phyloP scores from a whole-genome alignment of 306 rosid species.

The Sicyos baderoa region DNA sequence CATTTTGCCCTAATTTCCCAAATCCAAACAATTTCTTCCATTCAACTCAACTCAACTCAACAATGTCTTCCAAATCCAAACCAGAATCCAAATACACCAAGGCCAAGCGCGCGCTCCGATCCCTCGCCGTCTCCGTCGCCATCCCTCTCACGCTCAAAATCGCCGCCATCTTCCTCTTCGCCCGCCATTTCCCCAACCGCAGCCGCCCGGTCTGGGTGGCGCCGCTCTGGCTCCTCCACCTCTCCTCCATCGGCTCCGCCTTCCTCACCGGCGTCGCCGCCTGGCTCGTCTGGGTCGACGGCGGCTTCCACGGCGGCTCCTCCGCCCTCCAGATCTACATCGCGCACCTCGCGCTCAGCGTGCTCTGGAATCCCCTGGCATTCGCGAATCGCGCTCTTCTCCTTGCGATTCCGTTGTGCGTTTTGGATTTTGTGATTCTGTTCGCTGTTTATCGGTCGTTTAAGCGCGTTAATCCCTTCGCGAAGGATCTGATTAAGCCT shows the following conservation, averaged over 20 bases:
- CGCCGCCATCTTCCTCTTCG: constrained; percentile 30
- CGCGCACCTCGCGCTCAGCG: constrained; percentile 36
- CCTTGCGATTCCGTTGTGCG: constrained; percentile 30
- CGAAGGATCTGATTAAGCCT: constrained; percentile 46
- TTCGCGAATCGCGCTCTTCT: constrained; percentile 31
- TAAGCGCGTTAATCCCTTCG: constrained; percentile 42
- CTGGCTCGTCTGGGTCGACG: constrained; percentile 79
- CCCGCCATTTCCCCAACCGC: constrained; percentile 26
- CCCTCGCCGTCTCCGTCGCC: constrained; percentile 37
- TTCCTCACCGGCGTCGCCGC: constrained; percentile 53
- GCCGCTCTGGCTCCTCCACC: constrained; percentile 52
- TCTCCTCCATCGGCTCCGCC: constrained; percentile 38
- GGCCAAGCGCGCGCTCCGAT: constrained; percentile 41
- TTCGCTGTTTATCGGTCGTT: constrained; percentile 35
- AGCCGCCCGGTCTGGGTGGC: constrained; percentile 50
- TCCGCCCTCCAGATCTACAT: constrained; percentile 40
- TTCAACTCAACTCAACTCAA: too few relatives aligned
- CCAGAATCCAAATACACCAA: constrained; percentile 30
- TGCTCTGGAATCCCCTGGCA: constrained; percentile 59
- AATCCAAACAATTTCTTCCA: constrained; percentile 1
- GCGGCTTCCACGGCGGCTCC: constrained; percentile 40
- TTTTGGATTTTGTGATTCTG: constrained; percentile 34
- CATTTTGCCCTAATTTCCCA: neutral
- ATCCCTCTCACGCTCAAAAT: constrained; percentile 36
- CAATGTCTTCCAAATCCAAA: constrained; percentile 17